phyloP scores from a whole-genome alignment of 2,329 filamentous ascomycete species.

The Colletotrichum tanaceti region DNA sequence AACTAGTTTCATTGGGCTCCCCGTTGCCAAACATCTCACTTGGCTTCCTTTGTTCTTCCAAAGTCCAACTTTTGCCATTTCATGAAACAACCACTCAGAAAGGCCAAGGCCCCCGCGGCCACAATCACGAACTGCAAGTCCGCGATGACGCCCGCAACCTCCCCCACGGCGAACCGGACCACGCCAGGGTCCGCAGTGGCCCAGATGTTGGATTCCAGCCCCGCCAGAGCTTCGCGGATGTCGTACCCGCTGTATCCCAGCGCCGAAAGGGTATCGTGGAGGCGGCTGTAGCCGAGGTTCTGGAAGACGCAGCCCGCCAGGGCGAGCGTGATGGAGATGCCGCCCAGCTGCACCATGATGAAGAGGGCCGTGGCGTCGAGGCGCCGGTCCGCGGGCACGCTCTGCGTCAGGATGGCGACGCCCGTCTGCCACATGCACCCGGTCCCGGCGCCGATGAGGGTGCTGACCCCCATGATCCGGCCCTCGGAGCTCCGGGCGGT shows the following conservation, averaged over 20 bases:
- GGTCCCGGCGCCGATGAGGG: conserved; percentile 48
- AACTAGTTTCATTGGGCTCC: too few relatives aligned
- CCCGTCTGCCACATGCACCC: conserved; percentile 49
- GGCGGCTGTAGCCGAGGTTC: conserved; percentile 46
- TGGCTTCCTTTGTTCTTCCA: conserved; percentile 9
- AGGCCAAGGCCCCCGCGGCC: conserved; percentile 44
- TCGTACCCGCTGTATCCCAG: conserved; percentile 43
- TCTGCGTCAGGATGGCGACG: conserved; percentile 43
- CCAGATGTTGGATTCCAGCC: conserved; percentile 45
- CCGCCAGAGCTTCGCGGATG: conserved; percentile 46
- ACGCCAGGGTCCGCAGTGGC: conserved; percentile 40
- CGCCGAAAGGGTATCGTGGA: conserved; percentile 41
- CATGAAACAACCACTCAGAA: conserved; percentile 46
- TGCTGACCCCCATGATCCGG: conserved; percentile 48
- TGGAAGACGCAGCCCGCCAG: conserved; percentile 49
- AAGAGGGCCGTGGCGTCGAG: conserved; percentile 49
- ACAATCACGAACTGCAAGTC: conserved; percentile 46
- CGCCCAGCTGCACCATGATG: conserved; percentile 50
- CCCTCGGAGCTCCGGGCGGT: conserved; percentile 43
- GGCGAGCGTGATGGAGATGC: conserved; percentile 45
- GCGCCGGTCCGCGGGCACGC: conserved; percentile 43
- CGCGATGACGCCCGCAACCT: conserved; percentile 45
- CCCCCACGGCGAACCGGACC: conserved; percentile 40
- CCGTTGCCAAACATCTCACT: neutral
- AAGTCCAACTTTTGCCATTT: conserved; percentile 47